These are phyloP conservation scores for Fusarium acutatum DNA, from an alignment of 2,329 filamentous ascomycete species.

Conservation along the genomic window DNA sequence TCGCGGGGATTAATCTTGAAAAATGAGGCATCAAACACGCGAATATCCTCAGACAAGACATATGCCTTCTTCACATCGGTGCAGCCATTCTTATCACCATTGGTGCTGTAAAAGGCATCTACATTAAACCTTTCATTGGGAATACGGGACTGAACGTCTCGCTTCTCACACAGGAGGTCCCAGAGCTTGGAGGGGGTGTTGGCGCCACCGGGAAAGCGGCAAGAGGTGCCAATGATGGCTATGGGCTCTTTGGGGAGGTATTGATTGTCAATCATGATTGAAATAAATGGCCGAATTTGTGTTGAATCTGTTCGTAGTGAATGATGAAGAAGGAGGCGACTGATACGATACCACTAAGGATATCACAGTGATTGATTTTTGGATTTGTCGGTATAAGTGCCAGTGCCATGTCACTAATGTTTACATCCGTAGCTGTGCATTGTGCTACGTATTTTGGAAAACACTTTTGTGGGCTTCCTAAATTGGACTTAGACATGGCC, in stretches of 20 bases:
- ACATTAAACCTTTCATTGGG: not conserved
- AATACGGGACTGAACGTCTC: not conserved
- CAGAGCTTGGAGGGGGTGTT: constrained; percentile 29
- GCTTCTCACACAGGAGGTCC: not conserved
- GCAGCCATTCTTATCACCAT: not conserved
- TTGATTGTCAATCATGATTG: not conserved
- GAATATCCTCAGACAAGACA: not conserved
- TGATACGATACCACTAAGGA: not conserved
- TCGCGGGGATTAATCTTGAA: constrained; percentile 2
- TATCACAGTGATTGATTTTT: not conserved
- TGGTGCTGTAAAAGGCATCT: constrained; percentile 1
- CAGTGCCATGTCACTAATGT: not conserved
- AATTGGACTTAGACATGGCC: not conserved
- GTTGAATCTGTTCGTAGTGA: not conserved
- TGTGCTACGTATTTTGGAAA: not conserved
- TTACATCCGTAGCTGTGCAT: not conserved
- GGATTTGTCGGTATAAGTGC: not conserved
- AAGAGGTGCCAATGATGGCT: constrained; percentile 51
- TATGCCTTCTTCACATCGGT: constrained; percentile 3
- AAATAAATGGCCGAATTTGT: not conserved
- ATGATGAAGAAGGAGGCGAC: not conserved
- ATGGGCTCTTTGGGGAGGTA: constrained; percentile 45
- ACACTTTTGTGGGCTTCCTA: not conserved
- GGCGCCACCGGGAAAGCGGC: constrained; percentile 50
- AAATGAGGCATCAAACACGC: constrained; percentile 40